Evolutionary conservation across 176 grass and related monocot genomes (phyloP).

Genomic region (Areca catechu): DNA sequence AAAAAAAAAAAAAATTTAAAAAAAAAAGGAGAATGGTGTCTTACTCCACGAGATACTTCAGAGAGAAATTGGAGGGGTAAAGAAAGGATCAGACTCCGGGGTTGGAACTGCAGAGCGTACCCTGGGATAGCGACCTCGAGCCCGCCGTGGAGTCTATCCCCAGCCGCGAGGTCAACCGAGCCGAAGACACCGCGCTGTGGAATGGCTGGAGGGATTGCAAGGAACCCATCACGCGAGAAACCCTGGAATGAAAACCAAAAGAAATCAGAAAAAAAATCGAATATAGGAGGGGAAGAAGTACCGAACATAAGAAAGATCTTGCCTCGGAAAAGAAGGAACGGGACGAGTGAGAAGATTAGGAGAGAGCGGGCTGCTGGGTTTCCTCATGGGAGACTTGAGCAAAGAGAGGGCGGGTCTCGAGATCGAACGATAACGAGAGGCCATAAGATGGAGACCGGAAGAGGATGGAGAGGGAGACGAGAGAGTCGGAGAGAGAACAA

Average conservation of each 20-base stretch:
- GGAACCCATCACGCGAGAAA: conserved; percentile 19
- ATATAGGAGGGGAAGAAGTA: not conserved
- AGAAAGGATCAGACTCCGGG: conserved; percentile 80
- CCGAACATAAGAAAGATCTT: not conserved
- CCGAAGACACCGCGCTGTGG: conserved; percentile 76
- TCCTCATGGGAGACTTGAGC: conserved; percentile 27
- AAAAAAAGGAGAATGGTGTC: conserved; percentile 1
- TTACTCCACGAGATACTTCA: conserved; percentile 19
- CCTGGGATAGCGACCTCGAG: conserved; percentile 78
- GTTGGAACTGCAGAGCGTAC: conserved; percentile 95
- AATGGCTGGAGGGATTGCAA: conserved; percentile 61
- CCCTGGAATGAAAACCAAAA: not conserved
- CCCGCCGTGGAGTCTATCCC: conserved; percentile 45
- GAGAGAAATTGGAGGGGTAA: not conserved
- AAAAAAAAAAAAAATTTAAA: no score
- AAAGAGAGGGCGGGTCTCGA: conserved; percentile 41
- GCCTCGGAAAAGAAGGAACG: conserved; percentile 31
- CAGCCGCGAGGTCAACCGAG: conserved; percentile 76
- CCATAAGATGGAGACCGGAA: conserved; percentile 29
- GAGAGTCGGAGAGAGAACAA: no score
- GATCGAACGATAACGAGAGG: conserved; percentile 56
- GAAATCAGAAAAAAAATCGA: not conserved
- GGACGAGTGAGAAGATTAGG: conserved; percentile 27
- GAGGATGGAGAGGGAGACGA: no score
- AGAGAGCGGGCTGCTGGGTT: conserved; percentile 13